Conservation (phyloP, 257 asterid species). For the Solanum gandarillasii region DNA sequence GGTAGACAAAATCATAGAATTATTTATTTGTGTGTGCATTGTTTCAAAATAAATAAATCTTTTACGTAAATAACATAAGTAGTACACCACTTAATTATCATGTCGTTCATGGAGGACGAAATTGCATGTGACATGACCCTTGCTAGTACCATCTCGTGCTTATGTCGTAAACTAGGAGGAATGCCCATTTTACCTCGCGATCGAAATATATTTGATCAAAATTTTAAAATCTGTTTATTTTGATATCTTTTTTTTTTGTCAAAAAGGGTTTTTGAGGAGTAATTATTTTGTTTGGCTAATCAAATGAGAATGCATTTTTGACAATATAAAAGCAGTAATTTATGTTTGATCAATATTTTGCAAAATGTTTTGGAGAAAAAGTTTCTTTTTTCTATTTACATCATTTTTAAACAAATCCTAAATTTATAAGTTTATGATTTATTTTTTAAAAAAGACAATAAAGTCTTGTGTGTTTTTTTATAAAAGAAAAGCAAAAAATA, state of each 20-base stretch:
- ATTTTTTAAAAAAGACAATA: too few relatives aligned
- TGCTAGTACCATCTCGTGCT: slow-evolving; percentile 55
- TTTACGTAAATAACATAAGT: slow-evolving; percentile 17
- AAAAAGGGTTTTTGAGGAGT: not conserved
- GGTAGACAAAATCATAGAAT: slow-evolving; percentile 35
- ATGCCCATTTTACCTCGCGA: not conserved
- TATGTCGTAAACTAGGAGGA: slow-evolving; percentile 45
- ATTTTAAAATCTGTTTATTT: not conserved
- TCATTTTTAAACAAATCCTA: too few relatives aligned
- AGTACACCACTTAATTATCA: slow-evolving; percentile 30
- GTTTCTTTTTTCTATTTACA: too few relatives aligned
- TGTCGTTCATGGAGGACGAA: slow-evolving; percentile 15
- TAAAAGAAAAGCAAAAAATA: too few relatives aligned
- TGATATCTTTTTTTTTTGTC: not conserved
- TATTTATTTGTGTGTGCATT: slow-evolving; percentile 27
- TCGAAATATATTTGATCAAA: not conserved
- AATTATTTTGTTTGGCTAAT: not conserved
- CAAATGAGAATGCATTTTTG: not conserved
- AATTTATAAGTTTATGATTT: too few relatives aligned
- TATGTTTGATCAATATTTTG: not conserved
- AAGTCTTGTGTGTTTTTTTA: not conserved
- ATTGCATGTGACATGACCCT: slow-evolving; percentile 51
- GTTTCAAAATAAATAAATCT: slow-evolving; percentile 18
- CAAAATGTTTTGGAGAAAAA: not conserved
- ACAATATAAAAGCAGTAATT: not conserved